Evolutionary conservation across 2,329 filamentous ascomycete genomes (phyloP).

Genomic region (Cytospora piceae): DNA sequence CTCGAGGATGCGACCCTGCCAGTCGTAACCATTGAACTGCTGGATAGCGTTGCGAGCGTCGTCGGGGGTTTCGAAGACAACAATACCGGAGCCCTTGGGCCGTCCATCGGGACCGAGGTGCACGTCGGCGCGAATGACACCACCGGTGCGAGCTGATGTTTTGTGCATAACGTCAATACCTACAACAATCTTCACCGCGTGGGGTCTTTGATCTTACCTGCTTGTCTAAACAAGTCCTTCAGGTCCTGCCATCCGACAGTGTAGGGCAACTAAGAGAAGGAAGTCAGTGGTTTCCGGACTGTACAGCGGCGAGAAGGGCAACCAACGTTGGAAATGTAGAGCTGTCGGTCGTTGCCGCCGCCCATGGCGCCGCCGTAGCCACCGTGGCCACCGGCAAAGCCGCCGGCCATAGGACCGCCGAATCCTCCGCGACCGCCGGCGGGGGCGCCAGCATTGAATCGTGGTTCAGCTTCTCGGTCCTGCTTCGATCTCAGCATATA

Average conservation of each 20-base stretch:
- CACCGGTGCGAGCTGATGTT: slow-evolving; percentile 63
- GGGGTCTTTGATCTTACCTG: slow-evolving; percentile 68
- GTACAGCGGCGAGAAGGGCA: slow-evolving; percentile 15
- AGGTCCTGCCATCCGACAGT: slow-evolving; percentile 98
- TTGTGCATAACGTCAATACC: slow-evolving; percentile 4
- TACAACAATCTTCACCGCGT: not conserved
- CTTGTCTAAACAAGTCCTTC: slow-evolving; percentile 98
- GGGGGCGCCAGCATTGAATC: slow-evolving; percentile 79
- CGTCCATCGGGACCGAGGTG: slow-evolving; percentile 89
- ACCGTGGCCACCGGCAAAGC: slow-evolving; percentile 55
- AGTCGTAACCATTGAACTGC: slow-evolving; percentile 98
- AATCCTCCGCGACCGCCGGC: slow-evolving; percentile 61
- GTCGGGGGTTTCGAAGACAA: slow-evolving; percentile 90
- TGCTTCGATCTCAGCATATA: slow-evolving; percentile 43
- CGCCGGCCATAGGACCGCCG: slow-evolving; percentile 19
- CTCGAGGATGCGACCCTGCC: slow-evolving; percentile 91
- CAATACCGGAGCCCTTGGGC: slow-evolving; percentile 95
- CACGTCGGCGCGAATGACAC: slow-evolving; percentile 92
- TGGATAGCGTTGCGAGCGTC: slow-evolving; percentile 95
- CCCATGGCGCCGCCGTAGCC: slow-evolving; percentile 60
- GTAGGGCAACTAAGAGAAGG: slow-evolving; percentile 77
- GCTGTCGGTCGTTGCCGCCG: slow-evolving; percentile 77
- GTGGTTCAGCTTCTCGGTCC: slow-evolving; percentile 98
- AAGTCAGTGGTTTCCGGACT: slow-evolving; percentile 34
- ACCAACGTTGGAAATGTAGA: slow-evolving; percentile 98